Percentiles rank a stretch among this genome's conserved stretches.
Conservation (phyloP, 2,329 filamentous ascomycete species). For the Cercospora beticola region DNA sequence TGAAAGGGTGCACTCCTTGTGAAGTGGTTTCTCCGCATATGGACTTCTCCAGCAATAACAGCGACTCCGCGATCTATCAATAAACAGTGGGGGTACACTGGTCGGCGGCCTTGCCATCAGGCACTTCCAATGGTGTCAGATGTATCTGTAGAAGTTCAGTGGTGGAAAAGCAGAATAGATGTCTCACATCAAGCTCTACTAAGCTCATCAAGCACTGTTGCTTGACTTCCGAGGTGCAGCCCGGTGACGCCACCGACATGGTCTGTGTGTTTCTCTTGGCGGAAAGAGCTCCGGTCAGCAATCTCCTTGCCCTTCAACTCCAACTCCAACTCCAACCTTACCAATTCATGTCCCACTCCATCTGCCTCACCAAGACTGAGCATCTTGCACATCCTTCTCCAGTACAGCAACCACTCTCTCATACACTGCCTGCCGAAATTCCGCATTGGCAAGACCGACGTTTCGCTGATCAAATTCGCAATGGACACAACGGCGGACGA, state of each 20-base stretch:
- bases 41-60: not conserved
- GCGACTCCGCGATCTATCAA: not conserved
- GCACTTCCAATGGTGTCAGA: not conserved
- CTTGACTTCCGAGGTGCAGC: not conserved
- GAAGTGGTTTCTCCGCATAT: not conserved
- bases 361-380: not conserved
- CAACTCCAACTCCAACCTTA: not conserved
- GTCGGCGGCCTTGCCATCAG: not conserved
- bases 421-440: constrained; percentile 37
- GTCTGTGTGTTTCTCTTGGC: not conserved
- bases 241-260: not conserved
- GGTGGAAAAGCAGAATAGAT: not conserved
- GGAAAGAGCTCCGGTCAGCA: not conserved
- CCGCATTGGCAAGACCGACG: constrained; percentile 31
- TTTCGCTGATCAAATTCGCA: constrained; percentile 36
- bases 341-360: not conserved
- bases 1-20: not conserved
- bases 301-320: not conserved
- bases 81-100: not conserved
- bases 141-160: not conserved
- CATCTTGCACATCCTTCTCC: constrained; percentile 24
- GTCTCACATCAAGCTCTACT: constrained; percentile 1
- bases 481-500: constrained; percentile 36
- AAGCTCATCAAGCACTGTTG: not conserved
- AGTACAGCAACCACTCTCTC: constrained; percentile 34